Conservation (phyloP, 208 protist genomes). For the Borovskyia barvae region DNA sequence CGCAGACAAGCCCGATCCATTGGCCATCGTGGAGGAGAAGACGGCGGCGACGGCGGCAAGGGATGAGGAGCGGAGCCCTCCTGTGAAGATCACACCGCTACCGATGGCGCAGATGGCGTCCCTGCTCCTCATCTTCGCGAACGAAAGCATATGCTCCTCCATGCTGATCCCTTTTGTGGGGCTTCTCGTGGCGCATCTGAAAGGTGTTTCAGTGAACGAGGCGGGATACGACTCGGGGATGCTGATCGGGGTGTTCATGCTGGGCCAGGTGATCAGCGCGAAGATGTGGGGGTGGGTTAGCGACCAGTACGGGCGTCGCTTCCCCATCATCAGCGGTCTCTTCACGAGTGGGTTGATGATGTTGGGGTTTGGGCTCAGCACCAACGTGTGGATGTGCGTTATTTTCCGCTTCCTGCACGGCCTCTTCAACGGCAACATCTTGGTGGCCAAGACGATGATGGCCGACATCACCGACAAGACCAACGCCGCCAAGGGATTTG, state of each 20-base stretch:
- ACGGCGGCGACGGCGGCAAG: no score
- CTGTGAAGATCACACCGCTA: conserved; percentile 34
- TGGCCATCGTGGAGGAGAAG: no score
- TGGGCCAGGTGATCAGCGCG: conserved; percentile 56
- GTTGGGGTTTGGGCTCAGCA: conserved; percentile 62
- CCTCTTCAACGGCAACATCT: conserved; percentile 69
- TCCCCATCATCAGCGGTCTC: conserved; percentile 51
- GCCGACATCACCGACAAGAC: conserved; percentile 73
- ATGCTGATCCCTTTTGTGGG: conserved; percentile 71
- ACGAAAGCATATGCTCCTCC: conserved; percentile 54
- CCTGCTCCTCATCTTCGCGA: conserved; percentile 59
- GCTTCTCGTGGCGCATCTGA: conserved; percentile 49
- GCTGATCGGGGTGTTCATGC: conserved; percentile 53
- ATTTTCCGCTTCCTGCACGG: conserved; percentile 69
- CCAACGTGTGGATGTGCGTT: conserved; percentile 41
- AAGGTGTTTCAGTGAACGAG: conserved; percentile 28
- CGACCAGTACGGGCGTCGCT: conserved; percentile 58
- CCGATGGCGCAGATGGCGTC: conserved; percentile 55
- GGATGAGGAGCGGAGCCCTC: not conserved
- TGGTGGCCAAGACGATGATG: conserved; percentile 79
- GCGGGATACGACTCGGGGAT: conserved; percentile 58
- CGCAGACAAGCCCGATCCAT: no score
- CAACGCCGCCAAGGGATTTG: conserved; percentile 87
- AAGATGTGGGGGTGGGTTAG: conserved; percentile 59
- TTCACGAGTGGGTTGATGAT: conserved; percentile 60